Conservation (phyloP, 2,329 filamentous ascomycete species). For the Colletotrichum zoysiae region DNA sequence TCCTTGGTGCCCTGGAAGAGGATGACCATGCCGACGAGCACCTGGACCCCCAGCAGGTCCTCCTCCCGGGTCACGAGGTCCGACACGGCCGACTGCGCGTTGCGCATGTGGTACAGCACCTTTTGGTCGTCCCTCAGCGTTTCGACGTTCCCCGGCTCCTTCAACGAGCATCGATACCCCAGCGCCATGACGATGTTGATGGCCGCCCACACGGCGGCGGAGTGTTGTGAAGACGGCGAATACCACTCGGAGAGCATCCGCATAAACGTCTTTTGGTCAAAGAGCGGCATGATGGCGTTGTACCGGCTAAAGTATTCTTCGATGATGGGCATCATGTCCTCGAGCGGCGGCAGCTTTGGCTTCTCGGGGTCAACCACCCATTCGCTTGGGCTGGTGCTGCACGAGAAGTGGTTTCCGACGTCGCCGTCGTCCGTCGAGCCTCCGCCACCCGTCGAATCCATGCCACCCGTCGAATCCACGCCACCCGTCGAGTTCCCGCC, state of each 20-base stretch:
- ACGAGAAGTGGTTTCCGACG: neutral
- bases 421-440: constrained; percentile 6
- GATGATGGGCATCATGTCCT: constrained; percentile 52
- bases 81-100: constrained; percentile 54
- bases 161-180: constrained; percentile 46
- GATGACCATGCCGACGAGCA: constrained; percentile 54
- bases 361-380: constrained; percentile 39
- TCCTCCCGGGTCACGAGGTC: constrained; percentile 54
- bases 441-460: neutral
- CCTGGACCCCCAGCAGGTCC: constrained; percentile 55
- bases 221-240: constrained; percentile 42
- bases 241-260: constrained; percentile 53
- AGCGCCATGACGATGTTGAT: constrained; percentile 56
- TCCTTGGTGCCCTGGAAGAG: constrained; percentile 55
- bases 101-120: constrained; percentile 50
- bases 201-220: constrained; percentile 50
- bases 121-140: constrained; percentile 40
- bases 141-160: constrained; percentile 43
- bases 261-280: constrained; percentile 53
- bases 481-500: neutral
- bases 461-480: too few relatives aligned
- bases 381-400: constrained; percentile 29
- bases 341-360: constrained; percentile 48
- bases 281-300: constrained; percentile 54
- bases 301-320: constrained; percentile 54